Conservation (phyloP, 805 yeast genomes). For the Candida verbasci region DNA sequence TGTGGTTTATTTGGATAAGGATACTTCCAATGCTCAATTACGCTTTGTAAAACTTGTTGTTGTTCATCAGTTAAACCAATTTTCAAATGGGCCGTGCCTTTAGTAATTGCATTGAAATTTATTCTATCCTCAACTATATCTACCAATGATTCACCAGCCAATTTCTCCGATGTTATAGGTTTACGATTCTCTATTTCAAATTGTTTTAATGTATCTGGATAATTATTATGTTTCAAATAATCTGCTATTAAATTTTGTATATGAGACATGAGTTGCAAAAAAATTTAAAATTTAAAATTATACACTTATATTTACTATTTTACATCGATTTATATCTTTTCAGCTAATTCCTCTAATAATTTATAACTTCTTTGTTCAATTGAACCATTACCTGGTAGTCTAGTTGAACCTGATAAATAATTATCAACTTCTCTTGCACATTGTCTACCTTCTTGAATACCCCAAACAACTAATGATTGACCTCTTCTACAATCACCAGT, state of each 20-base stretch:
- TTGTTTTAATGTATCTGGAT: conserved; percentile 39
- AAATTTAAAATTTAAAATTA: neutral
- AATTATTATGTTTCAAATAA: conserved; percentile 50
- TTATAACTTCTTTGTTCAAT: conserved; percentile 81
- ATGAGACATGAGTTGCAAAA: neutral
- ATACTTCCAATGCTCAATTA: conserved; percentile 30
- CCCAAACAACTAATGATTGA: conserved; percentile 97
- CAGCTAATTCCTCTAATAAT: conserved; percentile 71
- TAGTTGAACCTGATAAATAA: conserved; percentile 70
- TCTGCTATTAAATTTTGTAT: conserved; percentile 48
- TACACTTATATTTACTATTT: neutral
- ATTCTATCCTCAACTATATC: conserved; percentile 37
- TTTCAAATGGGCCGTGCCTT: conserved; percentile 7
- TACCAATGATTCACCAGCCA: conserved; percentile 31
- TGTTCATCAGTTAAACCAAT: conserved; percentile 13
- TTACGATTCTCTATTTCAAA: conserved; percentile 46
- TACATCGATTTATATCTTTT: conserved; percentile 44
- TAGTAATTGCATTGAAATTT: conserved; percentile 18
- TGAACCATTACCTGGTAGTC: conserved; percentile 92
- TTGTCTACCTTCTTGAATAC: conserved; percentile 98
- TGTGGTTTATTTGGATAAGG: conserved; percentile 23
- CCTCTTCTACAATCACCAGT: conserved; percentile 99
- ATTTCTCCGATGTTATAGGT: conserved; percentile 18
- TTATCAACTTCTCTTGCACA: conserved; percentile 93
- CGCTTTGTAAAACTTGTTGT: no score